Base-by-base conservation (phyloP, 441 rosid genomes). In the Gossypium armourianum region DNA sequence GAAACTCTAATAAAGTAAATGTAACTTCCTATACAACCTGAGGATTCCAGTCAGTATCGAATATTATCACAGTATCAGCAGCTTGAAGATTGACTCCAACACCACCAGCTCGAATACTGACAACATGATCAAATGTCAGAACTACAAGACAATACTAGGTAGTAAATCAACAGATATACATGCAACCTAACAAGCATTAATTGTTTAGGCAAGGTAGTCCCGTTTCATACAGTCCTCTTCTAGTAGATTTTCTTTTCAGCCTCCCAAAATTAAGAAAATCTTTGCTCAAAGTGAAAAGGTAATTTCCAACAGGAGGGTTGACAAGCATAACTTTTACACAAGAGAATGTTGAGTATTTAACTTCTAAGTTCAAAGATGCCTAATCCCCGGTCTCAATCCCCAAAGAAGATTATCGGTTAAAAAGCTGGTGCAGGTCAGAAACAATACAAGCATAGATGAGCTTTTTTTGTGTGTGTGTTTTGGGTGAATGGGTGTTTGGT, bases 61-160 rank as follows among this genome's bases (percentile, higher is more conserved):
- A 92, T 82, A 92, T 83, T 74, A 92, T 90, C 63, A 92, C 97
- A 15, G 96, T 92, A 83, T 92, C 96, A 69, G 97, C 97, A 72
- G 96, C 96, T 76, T 92, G 97, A 81, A 92, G 95, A 86, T 92
- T 92, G 53, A 92, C 96, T 69, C 97, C 97, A 73, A 90, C 97
- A 64, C 96, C 97, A 77, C 97, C 97, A 76, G 97, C 97, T 32
- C 97, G 96, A 79, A 92, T 92, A 80, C 97, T 91, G 74, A 77
- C 45, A 75, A 72, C 73, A 78, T 24, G 50, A 55, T 70, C 21
- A 59, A 75, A 72, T 26, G 62, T 81, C 80, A 81, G 76, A 32
- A 50, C 20, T 9, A 55, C 62, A 64, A 74, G 62, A 70, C 71
- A n/a, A 47, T 49, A 43, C 15, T 65, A 4, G 2, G 57, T 49